Evolutionary conservation across 257 asterid species (phyloP), one percentile per base, ranked within the genome.

Genomic region (Thymus quinquecostatus): DNA sequence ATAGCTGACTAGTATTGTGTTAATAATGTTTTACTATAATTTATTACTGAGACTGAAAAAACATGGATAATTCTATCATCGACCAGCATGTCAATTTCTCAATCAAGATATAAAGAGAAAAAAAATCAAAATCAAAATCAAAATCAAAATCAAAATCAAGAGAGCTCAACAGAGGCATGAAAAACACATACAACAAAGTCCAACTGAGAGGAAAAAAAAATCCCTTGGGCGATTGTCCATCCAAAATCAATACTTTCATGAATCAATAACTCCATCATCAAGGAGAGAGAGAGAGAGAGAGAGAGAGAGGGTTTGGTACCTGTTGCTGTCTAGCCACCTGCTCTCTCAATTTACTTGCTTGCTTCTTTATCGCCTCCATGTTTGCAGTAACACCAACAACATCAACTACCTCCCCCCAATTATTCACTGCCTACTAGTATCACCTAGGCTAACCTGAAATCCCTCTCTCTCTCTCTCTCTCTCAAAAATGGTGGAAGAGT

Each of bases 321-420:
- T 94, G 97, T 28, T 94, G 98, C 61, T 94, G 98, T 77, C 86
- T 86, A 41, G 98, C 98, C 48, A 94, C 98, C 85, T 94, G 97
- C 69, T 91, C 97, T 69, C 98, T 87, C 44, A 94, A 77, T 84
- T 85, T 91, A 80, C 82, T 86, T 10, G 98, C 98, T 76, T 94
- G 97, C 84, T 89, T 91, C 96, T 88, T 94, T 14, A 94, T 89
- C 80, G 96, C 92, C 64, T 94, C 97, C 97, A 94, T 91, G 55
- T 47, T 56, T 54, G 68, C 81, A 47, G 32, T 32, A 57, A 60
- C 41, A 38, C 7, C 71, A 71, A 21, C 71, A 71, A 21, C 80
- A 69, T 76, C 78, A 62, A 76, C 75, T 47, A 63, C 45, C 71
- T 47, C 33, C 75, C 69, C 79, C 41, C 60, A 36, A 60, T 53